Evolutionary conservation across 768 basidiomycete species (phyloP).

Genomic region (Phanerochaete sordida): DNA sequence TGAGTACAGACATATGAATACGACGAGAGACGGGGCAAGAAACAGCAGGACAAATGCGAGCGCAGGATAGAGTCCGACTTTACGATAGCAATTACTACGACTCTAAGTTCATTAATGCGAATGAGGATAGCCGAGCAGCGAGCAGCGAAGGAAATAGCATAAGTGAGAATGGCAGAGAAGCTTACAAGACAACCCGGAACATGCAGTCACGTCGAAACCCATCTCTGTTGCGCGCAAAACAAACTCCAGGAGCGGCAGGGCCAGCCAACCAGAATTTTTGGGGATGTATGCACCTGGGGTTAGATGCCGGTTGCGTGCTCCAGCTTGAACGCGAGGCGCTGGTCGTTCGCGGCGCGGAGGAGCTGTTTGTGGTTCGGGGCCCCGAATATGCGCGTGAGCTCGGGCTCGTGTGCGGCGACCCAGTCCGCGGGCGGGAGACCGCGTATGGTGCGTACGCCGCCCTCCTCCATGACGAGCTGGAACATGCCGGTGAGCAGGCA

Average conservation of each 20-base stretch:
- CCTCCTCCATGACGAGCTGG: constrained; percentile 70
- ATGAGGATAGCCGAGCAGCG: neutral
- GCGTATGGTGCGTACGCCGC: constrained; percentile 69
- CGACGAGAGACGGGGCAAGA: neutral
- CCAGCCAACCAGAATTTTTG: neutral
- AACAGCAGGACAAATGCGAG: neutral
- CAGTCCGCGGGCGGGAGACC: constrained; percentile 76
- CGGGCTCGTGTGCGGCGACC: constrained; percentile 65
- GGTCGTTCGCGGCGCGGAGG: constrained; percentile 70
- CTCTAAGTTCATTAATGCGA: constrained; percentile 2
- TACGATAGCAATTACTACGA: constrained; percentile 6
- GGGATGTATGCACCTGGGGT: neutral
- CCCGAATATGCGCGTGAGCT: constrained; percentile 74
- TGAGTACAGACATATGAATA: neutral
- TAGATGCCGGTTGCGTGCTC: constrained; percentile 37
- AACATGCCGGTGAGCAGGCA: constrained; percentile 40
- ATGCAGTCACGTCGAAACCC: neutral
- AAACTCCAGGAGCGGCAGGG: neutral
- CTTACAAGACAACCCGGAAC: neutral
- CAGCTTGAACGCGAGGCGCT: constrained; percentile 68
- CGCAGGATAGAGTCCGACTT: constrained; percentile 1
- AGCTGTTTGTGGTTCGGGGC: constrained; percentile 65
- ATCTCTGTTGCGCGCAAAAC: neutral
- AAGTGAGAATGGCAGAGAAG: neutral
- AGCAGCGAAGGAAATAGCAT: neutral